A percentile compares a stretch with the other conserved stretches of the same genome.
Conservation (phyloP, 148 eudicot species). For the Hydrangea macrophylla region DNA sequence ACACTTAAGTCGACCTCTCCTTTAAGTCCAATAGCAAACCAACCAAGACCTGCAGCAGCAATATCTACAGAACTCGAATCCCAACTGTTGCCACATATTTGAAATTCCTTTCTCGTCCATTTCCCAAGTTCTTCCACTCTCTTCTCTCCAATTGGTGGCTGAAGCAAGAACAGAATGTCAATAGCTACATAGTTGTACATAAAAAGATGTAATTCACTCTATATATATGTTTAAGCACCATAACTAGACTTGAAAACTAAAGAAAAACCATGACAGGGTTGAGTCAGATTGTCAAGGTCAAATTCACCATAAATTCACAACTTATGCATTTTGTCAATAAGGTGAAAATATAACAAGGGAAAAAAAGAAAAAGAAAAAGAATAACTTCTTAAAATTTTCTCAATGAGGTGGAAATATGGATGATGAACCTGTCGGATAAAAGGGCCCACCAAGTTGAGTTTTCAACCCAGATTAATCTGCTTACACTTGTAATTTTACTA, state of each 20-base stretch:
- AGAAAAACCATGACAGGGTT: neutral
- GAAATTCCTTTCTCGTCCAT: slow-evolving; percentile 67
- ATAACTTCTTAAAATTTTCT: no score
- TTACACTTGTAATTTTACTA: neutral
- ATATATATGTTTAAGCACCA: neutral
- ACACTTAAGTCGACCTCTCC: slow-evolving; percentile 68
- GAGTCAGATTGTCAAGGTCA: slow-evolving; percentile 1
- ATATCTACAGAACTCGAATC: slow-evolving; percentile 71
- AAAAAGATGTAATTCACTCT: neutral
- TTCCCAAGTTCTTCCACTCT: slow-evolving; percentile 68
- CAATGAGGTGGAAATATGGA: no score
- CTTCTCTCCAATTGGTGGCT: slow-evolving; percentile 82
- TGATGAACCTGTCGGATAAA: no score
- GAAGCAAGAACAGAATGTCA: slow-evolving; percentile 17
- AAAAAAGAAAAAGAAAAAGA: no score
- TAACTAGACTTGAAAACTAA: no score
- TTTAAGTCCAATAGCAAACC: slow-evolving; percentile 90
- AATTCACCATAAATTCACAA: no score
- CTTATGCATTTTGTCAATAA: no score
- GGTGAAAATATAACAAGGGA: no score
- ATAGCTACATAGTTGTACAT: neutral
- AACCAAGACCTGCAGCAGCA: slow-evolving; percentile 86
- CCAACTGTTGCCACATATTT: slow-evolving; percentile 63
- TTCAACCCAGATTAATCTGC: neutral
- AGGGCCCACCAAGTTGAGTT: no score